Evolutionary conservation across 2,329 filamentous ascomycete genomes (phyloP).

Genomic region (Colletotrichum musae): DNA sequence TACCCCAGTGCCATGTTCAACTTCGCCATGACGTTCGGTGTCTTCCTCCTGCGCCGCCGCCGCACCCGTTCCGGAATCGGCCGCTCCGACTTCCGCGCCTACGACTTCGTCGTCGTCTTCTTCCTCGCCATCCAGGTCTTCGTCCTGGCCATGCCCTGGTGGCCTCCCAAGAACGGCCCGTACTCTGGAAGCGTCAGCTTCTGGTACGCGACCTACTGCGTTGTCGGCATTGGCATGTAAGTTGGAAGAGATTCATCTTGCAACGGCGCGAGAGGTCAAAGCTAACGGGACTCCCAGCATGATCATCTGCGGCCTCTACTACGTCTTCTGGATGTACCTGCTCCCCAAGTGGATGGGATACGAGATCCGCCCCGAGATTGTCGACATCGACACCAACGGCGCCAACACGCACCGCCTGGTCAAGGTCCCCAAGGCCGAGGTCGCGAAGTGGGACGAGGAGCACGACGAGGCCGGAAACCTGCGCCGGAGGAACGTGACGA

Average conservation of each 20-base stretch:
- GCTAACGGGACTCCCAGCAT: slow-evolving; percentile 55
- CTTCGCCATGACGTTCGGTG: slow-evolving; percentile 68
- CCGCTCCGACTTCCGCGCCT: slow-evolving; percentile 68
- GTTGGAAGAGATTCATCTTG: slow-evolving; percentile 48
- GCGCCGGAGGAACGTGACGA: slow-evolving; percentile 37
- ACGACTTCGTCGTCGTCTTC: slow-evolving; percentile 71
- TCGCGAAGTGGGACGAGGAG: slow-evolving; percentile 70
- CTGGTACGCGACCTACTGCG: slow-evolving; percentile 80
- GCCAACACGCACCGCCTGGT: slow-evolving; percentile 63
- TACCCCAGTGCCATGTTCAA: slow-evolving; percentile 74
- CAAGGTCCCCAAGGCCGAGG: slow-evolving; percentile 65
- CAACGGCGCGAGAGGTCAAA: neutral
- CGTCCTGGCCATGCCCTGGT: slow-evolving; percentile 80
- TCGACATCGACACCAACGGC: slow-evolving; percentile 61
- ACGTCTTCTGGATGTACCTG: slow-evolving; percentile 70
- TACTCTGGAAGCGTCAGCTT: slow-evolving; percentile 78
- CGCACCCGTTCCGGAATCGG: slow-evolving; percentile 65
- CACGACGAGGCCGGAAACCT: slow-evolving; percentile 66
- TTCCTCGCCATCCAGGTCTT: slow-evolving; percentile 72
- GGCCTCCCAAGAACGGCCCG: slow-evolving; percentile 72
- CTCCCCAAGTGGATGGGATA: slow-evolving; percentile 69
- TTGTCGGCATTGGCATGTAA: slow-evolving; percentile 75
- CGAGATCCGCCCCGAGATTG: slow-evolving; percentile 67
- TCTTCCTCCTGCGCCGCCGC: slow-evolving; percentile 70
- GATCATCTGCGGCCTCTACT: slow-evolving; percentile 68